Evolutionary conservation across 805 yeast genomes (phyloP).

Genomic region (Lipomyces anomalus): DNA sequence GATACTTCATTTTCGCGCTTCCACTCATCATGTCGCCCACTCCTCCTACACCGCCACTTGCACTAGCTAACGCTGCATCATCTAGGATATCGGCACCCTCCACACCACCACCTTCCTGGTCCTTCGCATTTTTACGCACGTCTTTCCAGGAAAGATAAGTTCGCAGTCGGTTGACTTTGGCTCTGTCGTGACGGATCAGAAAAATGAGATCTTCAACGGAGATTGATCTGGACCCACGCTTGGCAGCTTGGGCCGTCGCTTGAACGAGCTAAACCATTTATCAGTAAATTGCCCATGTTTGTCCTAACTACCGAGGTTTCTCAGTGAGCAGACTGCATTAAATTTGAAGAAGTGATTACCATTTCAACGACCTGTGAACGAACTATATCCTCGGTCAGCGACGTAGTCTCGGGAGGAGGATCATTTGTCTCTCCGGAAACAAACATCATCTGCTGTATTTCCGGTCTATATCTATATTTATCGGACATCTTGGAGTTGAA

Average conservation of each 20-base stretch:
- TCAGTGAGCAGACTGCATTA: no score
- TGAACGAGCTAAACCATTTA: conserved; percentile 43
- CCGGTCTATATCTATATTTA: conserved; percentile 56
- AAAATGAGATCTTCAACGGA: conserved; percentile 92
- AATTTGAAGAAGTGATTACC: conserved; percentile 30
- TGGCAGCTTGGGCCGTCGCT: conserved; percentile 68
- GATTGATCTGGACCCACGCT: conserved; percentile 76
- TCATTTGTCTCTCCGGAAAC: conserved; percentile 93
- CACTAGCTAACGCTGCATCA: conserved; percentile 41
- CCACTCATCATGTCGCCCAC: conserved; percentile 30
- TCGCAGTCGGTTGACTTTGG: conserved; percentile 84
- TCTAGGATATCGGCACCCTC: conserved; percentile 51
- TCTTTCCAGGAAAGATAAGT: conserved; percentile 97
- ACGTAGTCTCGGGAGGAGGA: conserved; percentile 86
- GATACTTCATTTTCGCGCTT: conserved; percentile 44
- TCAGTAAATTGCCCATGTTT: not conserved
- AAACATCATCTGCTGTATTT: conserved; percentile 98
- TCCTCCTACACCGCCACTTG: conserved; percentile 35
- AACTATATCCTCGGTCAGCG: conserved; percentile 92
- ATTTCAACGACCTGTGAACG: conserved; percentile 91
- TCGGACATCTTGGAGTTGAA: conserved; percentile 27
- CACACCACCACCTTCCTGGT: conserved; percentile 51
- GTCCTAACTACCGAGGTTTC: not conserved
- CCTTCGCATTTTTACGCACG: conserved; percentile 75
- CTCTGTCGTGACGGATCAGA: conserved; percentile 84